Percentiles rank a stretch among this genome's conserved stretches.
These are phyloP conservation scores for Emergomyces orientalis DNA, from an alignment of 2,329 filamentous ascomycete genomes.

Conservation along the genomic window DNA sequence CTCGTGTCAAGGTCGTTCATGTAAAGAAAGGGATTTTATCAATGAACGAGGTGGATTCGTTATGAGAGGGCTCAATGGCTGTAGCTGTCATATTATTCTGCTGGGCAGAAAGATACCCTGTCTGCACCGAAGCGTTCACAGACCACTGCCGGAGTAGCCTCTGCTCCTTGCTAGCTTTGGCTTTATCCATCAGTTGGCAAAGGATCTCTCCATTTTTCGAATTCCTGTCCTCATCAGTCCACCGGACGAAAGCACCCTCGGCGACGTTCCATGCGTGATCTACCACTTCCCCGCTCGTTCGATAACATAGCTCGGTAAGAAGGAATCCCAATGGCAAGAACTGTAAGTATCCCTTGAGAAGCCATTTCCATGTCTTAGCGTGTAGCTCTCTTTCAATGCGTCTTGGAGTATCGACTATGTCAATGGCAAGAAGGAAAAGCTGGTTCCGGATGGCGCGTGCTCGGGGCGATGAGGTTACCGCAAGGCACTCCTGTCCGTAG, in stretches of 20 bases:
- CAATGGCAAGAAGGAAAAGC: slow-evolving; percentile 57
- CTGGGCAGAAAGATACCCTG: background rate
- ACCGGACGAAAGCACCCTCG: background rate
- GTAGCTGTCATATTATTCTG: background rate
- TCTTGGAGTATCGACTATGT: slow-evolving; percentile 49
- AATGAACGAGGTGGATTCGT: background rate
- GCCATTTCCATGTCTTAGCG: slow-evolving; percentile 17
- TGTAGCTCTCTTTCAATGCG: slow-evolving; percentile 15
- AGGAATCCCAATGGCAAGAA: slow-evolving; percentile 16
- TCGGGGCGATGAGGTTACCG: slow-evolving; percentile 9
- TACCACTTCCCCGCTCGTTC: background rate
- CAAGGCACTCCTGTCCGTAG: slow-evolving; percentile 53
- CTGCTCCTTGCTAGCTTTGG: background rate
- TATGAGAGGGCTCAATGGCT: background rate
- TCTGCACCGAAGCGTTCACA: background rate
- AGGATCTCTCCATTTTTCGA: slow-evolving; percentile 6
- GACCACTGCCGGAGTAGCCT: background rate
- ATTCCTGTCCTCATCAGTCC: slow-evolving; percentile 4
- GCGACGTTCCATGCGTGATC: background rate
- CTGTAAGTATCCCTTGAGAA: slow-evolving; percentile 16
- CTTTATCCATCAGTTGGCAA: slow-evolving; percentile 1
- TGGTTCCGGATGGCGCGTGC: slow-evolving; percentile 51
- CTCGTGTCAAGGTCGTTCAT: background rate
- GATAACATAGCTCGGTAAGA: slow-evolving; percentile 9
- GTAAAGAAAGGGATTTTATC: background rate